These are phyloP conservation scores for Fusarium austroafricanum DNA, from an alignment of 2,329 filamentous ascomycete genomes.

Conservation along the genomic window DNA sequence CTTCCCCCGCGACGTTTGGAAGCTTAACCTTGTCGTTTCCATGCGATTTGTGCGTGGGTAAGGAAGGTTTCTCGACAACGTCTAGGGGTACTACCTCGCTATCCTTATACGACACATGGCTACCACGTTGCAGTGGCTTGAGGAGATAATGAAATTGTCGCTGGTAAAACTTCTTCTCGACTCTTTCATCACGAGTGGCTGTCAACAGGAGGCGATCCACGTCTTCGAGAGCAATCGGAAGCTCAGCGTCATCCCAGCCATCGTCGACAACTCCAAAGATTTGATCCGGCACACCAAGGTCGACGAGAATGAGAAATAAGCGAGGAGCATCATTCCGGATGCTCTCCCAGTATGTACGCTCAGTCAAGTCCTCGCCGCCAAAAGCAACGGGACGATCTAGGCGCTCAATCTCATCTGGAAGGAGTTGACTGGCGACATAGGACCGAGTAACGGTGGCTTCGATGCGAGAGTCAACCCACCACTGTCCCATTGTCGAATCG, in stretches of 20 bases:
- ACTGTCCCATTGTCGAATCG: conserved; percentile 57
- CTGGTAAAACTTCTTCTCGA: conserved; percentile 76
- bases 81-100: conserved; percentile 78
- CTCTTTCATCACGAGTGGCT: conserved; percentile 66
- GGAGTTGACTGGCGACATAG: conserved; percentile 74
- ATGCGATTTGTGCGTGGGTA: conserved; percentile 51
- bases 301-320: conserved; percentile 77
- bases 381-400: conserved; percentile 74
- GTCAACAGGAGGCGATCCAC: conserved; percentile 72
- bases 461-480: conserved; percentile 79
- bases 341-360: conserved; percentile 83
- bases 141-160: conserved; percentile 79
- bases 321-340: conserved; percentile 76
- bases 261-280: conserved; percentile 82
- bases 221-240: conserved; percentile 75
- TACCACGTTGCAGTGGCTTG: conserved; percentile 68
- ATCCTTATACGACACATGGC: conserved; percentile 72
- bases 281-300: conserved; percentile 76
- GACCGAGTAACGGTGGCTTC: conserved; percentile 75
- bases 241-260: conserved; percentile 80
- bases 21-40: conserved; percentile 70
- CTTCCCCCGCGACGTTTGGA: conserved; percentile 67
- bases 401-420: conserved; percentile 70
- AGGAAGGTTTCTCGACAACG: conserved; percentile 68
- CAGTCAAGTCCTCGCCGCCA: conserved; percentile 71